A percentile compares a stretch with the other conserved stretches of the same genome.
These are phyloP conservation scores for Ascochyta pisi DNA, from an alignment of 2,329 filamentous ascomycete genomes.

Conservation along the genomic window DNA sequence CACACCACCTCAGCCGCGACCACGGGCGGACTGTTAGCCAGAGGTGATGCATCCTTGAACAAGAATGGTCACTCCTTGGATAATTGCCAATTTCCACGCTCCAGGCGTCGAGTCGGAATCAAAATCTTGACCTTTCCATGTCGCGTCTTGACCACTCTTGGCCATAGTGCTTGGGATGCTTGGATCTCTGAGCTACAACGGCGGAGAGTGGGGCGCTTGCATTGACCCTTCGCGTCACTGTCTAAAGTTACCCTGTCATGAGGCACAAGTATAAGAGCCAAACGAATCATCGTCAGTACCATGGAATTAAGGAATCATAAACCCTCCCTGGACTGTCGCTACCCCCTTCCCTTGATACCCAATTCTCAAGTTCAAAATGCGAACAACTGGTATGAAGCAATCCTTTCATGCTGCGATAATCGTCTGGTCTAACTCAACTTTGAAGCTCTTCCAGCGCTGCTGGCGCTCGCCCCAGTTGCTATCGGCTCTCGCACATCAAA, in stretches of 20 bases:
- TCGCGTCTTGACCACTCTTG: slow-evolving; percentile 25
- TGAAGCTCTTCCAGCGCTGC: slow-evolving; percentile 9
- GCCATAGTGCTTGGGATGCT: slow-evolving; percentile 30
- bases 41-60: not conserved
- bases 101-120: slow-evolving; percentile 9
- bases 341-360: not conserved
- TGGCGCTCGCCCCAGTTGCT: slow-evolving; percentile 14
- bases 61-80: not conserved
- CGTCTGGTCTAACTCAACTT: not conserved
- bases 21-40: not conserved
- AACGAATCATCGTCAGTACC: not conserved
- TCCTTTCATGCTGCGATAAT: not conserved
- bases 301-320: not conserved
- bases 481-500: slow-evolving; percentile 13
- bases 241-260: not conserved
- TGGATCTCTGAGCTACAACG: slow-evolving; percentile 12
- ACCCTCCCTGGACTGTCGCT: not conserved
- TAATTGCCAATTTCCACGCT: slow-evolving; percentile 5
- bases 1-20: not conserved
- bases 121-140: slow-evolving; percentile 13
- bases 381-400: slow-evolving; percentile 4
- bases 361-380: not conserved
- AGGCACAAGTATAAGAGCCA: slow-evolving; percentile 8
- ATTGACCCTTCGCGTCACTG: not conserved
- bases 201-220: slow-evolving; percentile 5